phyloP scores from a whole-genome alignment of 768 basidiomycete genomes.

The Cubamyces lactineus region DNA sequence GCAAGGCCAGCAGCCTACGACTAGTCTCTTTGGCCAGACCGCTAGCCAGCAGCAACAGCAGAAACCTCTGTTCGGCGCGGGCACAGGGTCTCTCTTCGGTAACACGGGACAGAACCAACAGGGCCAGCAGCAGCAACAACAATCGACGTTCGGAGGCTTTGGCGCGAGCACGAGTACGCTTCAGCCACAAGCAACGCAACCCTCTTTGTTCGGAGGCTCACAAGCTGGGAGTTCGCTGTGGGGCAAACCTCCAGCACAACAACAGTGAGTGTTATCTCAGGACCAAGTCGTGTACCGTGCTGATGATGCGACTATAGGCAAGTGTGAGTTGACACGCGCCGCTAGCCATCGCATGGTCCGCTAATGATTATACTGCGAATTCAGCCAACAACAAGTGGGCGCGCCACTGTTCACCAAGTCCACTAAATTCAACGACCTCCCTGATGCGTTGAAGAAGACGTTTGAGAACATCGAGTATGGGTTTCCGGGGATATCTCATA shows the following conservation, averaged over 20 bases:
- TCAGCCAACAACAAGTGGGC: constrained; percentile 23
- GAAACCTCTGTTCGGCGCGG: constrained; percentile 13
- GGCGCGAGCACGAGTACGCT: constrained; percentile 25
- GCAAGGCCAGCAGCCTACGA: constrained; percentile 26
- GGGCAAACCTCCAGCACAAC: constrained; percentile 26
- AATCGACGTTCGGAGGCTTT: constrained; percentile 23
- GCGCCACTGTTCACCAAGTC: constrained; percentile 51
- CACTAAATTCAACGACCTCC: constrained; percentile 84
- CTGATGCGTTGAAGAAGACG: constrained; percentile 64
- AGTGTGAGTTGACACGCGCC: neutral
- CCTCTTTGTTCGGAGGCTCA: constrained; percentile 13
- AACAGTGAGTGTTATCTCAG: constrained; percentile 24
- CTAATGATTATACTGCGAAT: neutral
- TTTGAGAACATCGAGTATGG: constrained; percentile 76
- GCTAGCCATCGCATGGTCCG: neutral
- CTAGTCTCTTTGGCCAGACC: constrained; percentile 34
- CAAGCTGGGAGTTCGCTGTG: constrained; percentile 18
- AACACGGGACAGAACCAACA: constrained; percentile 29
- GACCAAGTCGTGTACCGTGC: neutral
- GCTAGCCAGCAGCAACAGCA: constrained; percentile 38
- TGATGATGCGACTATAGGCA: neutral
- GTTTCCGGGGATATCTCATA: neutral
- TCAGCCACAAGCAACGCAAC: constrained; percentile 21
- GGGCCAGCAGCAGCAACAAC: constrained; percentile 32
- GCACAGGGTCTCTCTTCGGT: constrained; percentile 41